Base-by-base conservation (phyloP, 208 protist genomes). In the Leptomonas pyrrhocoris region DNA sequence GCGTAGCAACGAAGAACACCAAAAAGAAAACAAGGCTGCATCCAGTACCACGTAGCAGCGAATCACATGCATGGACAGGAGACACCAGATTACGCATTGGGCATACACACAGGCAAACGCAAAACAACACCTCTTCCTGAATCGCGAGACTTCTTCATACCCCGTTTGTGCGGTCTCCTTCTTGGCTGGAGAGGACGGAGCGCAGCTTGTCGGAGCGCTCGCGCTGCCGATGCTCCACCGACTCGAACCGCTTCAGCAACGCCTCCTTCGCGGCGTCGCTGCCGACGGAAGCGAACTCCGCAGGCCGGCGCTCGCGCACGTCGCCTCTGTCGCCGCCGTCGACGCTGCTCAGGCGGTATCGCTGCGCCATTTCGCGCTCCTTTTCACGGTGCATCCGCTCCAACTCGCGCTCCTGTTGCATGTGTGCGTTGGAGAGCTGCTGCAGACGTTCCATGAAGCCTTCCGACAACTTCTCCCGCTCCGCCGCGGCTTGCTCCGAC, bases 311-410 rank as follows among this genome's bases (percentile, higher is more conserved):
- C 11, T 77, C 70, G 15, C 62, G 46, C 19, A 27, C 56, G 3
- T 71, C 71, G 16, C 45, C 57, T 19, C 63, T 58, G 65, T 77
- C 71, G 45, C 45, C 28, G 13, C 55, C 63, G 15, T 76, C 71
- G 15, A 77, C 19, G 15, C 34, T 46, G 34, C 48, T 71, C 23
- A 77, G 49, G 13, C 71, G 54, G 40, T 77, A 77, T 2, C 71
- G 71, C 63, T 77, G 71, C 40, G 71, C 71, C 71, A 77, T 77
- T 58, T 84, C 78, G 27, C 81, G 74, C 65, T 92, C 83, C 54
- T 86, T 85, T 48, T 92, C 86, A 4, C 83, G 86, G 42, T 92
- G 83, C 74, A 86, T 80, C n/a, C 79, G 67, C 64, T 92, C 83
- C 60, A 84, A 64, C 67, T 86, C 81, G 6, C 84, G 57, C 60